Base-by-base conservation (phyloP, 2,329 filamentous ascomycete species). In the Onygenales sp. region DNA sequence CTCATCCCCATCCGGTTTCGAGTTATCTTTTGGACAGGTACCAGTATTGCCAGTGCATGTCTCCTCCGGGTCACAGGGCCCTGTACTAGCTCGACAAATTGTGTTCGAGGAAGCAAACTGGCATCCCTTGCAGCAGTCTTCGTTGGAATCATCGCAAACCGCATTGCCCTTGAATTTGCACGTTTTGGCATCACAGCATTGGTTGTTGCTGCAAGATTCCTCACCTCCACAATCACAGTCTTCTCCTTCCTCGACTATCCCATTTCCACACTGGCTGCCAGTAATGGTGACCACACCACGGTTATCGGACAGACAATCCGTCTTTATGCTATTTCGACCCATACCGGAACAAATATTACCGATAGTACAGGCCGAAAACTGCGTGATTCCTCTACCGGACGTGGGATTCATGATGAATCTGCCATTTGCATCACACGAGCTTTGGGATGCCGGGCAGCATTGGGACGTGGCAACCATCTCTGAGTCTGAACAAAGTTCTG, bases 321-420 rank as follows among this genome's bases (percentile, higher is more conserved):
- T 83, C 57, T 87, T 86, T 67, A 95, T 85, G 57, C 84, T 87
- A 63, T 86, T 86, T 54, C 85, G 81, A 51, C 81, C 83, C 58
- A 98, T 77, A 33, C 88, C 90, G 5, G 87, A 87, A 74, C 93
- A 98, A 56, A 98, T 88, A 65, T 97, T 97, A 58, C 93, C 93
- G 59, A 98, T 80, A 27, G 84, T 87, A 74, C 93, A 98, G 2
- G 85, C 80, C 0, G 90, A 96, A 72, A 98, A 98, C 42, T 79
- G 74, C 0, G 79, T 85, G 65, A 96, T 88, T 53, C 82, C 80
- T 7, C 76, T 67, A 10, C 79, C 80, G 1, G 92, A 93, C 9
- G 87, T 93, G 0, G 93, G 93, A 67, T 97, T 97, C 93, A 98
- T 98, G 70, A 98, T 90, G 71, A 83, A 98, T 55, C 78, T 70